Base-by-base conservation (phyloP, 768 basidiomycete species). In the Leccinellum albellum region DNA sequence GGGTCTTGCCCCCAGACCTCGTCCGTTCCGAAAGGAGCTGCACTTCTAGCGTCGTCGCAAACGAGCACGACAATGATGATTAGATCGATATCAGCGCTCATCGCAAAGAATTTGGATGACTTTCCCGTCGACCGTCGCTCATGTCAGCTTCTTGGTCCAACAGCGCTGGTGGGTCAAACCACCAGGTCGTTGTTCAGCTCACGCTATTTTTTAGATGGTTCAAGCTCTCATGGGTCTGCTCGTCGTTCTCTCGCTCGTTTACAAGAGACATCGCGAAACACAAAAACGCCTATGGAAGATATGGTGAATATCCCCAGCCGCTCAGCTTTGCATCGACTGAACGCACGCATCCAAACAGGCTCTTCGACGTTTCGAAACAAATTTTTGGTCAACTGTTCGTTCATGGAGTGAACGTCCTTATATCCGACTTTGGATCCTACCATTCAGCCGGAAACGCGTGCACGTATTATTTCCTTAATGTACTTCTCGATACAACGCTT, bases 281-380 rank as follows among this genome's bases (percentile, higher is more conserved):
- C 86, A 86, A 15, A 91, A 86, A 69, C 83, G 96, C 28, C 89
- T 87, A 20, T 98, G 96, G 96, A 79, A 81, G 64, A 96, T 97
- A 75, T 98, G 96, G 93, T 89, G 63, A n/a, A 57, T 83, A 61
- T 56, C 6, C 32, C 51, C 32, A 31, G 13, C 26, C 10, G 9
- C 24, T 42, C 50, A 40, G 20, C 26, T 17, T 23, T 24, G 13
- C 32, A 46, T 55, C n/a, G n/a, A 29, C 62, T 64, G 44, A 62
- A 29, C 14, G n/a, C n/a, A 23, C 35, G 6, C 50, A 17, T 46
- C 35, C 35, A 9, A 37, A 37, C 29, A 93, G 91, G 93, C 68
- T 89, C n/a, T 94, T 91, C 70, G 94, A 97, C 65, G 89, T 97
- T 5, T 88, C 87, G 3, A 97, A 97, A 71, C 95, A 98, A 76